Percentiles rank a stretch among this genome's conserved stretches.
These are phyloP conservation scores for Clitoria ternatea DNA, from an alignment of 306 rosid genomes.

Conservation along the genomic window DNA sequence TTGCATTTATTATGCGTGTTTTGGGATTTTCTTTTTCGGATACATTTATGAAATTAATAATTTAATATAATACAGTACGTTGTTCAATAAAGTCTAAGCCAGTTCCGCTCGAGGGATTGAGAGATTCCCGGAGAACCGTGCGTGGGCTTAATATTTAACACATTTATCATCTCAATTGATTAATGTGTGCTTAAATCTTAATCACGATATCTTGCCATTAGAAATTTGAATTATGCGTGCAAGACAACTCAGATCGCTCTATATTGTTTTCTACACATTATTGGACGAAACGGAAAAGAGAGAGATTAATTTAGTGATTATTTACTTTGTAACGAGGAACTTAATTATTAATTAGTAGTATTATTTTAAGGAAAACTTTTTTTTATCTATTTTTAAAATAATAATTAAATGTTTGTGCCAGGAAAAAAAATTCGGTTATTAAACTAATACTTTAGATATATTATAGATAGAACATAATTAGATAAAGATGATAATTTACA, in stretches of 20 bases:
- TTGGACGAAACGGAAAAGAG: not conserved
- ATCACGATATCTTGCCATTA: conserved; percentile 42
- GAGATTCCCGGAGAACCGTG: conserved; percentile 92
- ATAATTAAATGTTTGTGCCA: not conserved
- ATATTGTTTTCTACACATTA: conserved; percentile 3
- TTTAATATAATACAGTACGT: not conserved
- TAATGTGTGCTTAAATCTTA: conserved; percentile 39
- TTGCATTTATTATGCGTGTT: not conserved
- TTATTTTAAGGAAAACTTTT: not conserved
- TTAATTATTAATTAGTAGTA: too few relatives aligned
- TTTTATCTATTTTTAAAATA: not conserved
- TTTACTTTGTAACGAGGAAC: not conserved
- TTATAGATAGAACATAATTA: not conserved
- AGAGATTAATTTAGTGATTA: not conserved
- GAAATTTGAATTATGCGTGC: conserved; percentile 42
- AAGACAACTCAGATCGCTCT: conserved; percentile 48
- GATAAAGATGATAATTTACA: not conserved
- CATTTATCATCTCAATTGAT: conserved; percentile 11
- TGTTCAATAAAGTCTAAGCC: conserved; percentile 28
- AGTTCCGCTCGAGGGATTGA: conserved; percentile 44
- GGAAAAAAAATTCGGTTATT: not conserved
- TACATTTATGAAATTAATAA: conserved; percentile 3
- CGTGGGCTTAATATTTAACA: conserved; percentile 70
- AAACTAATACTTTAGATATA: not conserved
- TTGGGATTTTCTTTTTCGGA: not conserved